phyloP scores from a whole-genome alignment of 2,329 filamentous ascomycete species.

The Plenodomus tracheiphilus region DNA sequence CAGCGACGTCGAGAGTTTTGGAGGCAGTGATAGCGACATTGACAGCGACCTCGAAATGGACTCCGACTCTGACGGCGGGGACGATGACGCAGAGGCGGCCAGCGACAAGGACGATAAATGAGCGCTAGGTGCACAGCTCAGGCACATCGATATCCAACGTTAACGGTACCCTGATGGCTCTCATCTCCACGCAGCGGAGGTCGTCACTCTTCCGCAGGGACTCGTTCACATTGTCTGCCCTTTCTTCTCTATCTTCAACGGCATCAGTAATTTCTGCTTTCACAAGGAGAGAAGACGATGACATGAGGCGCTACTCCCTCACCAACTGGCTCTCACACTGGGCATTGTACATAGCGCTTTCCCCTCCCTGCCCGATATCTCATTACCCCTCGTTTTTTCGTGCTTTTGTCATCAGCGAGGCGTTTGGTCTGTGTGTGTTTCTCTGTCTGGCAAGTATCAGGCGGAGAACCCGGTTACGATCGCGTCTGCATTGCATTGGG shows the following conservation, averaged over 20 bases:
- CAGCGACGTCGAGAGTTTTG: conserved; percentile 68
- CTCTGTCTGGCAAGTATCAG: conserved; percentile 2
- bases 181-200: not conserved
- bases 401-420: conserved; percentile 23
- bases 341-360: conserved; percentile 4
- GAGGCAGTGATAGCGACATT: conserved; percentile 60
- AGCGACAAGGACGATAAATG: conserved; percentile 30
- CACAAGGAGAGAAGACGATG: not conserved
- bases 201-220: not conserved
- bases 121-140: conserved; percentile 3
- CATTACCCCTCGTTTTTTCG: conserved; percentile 5
- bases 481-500: conserved; percentile 25
- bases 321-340: conserved; percentile 3
- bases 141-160: not conserved
- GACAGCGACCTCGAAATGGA: conserved; percentile 64
- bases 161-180: not conserved
- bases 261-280: not conserved
- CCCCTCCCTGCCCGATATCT: not conserved
- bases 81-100: conserved; percentile 22
- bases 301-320: not conserved
- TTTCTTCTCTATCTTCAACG: not conserved
- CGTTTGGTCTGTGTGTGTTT: conserved; percentile 20
- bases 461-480: conserved; percentile 6
- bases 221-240: not conserved
- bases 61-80: conserved; percentile 60